Conservation (phyloP, 2,329 filamentous ascomycete species). For the Alternaria gansuensis region DNA sequence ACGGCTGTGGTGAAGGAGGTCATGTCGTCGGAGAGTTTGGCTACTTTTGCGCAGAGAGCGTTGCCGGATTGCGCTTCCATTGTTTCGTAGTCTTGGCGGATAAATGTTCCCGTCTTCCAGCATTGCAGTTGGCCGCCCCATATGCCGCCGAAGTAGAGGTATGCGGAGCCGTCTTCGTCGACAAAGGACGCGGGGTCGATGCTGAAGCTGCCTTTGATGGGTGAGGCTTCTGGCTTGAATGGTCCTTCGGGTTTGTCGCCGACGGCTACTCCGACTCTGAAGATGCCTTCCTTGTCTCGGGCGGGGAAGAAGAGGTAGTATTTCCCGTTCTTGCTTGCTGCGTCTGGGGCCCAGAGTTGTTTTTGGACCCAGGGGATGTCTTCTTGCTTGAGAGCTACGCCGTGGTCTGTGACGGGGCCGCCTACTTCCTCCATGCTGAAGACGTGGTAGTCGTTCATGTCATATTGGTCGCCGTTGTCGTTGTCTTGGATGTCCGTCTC, state of each 20-base stretch:
- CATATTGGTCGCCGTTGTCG: slow-evolving; percentile 86
- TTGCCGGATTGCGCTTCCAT: slow-evolving; percentile 50
- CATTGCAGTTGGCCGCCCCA: slow-evolving; percentile 85
- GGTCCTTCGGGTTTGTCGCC: slow-evolving; percentile 72
- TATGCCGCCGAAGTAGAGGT: slow-evolving; percentile 79
- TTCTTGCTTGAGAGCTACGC: slow-evolving; percentile 69
- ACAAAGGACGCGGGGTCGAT: slow-evolving; percentile 82
- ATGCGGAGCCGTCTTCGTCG: slow-evolving; percentile 70
- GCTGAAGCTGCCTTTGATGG: slow-evolving; percentile 74
- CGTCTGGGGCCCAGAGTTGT: slow-evolving; percentile 84
- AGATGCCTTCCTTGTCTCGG: slow-evolving; percentile 72
- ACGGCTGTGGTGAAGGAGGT: slow-evolving; percentile 65
- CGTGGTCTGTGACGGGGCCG: slow-evolving; percentile 73
- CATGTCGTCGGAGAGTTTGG: slow-evolving; percentile 71
- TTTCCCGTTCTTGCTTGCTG: slow-evolving; percentile 71
- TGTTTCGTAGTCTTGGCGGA: slow-evolving; percentile 49
- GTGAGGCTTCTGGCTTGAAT: slow-evolving; percentile 70
- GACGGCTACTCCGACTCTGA: slow-evolving; percentile 77
- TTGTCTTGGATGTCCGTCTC: slow-evolving; percentile 78
- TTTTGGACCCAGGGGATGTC: slow-evolving; percentile 80
- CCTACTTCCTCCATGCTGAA: slow-evolving; percentile 69
- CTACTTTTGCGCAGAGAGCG: slow-evolving; percentile 74
- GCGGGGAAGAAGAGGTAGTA: slow-evolving; percentile 84
- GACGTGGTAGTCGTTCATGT: slow-evolving; percentile 86
- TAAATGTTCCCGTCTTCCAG: slow-evolving; percentile 70